Conservation (phyloP, 345 rosid genomes). For the Heritiera littoralis region DNA sequence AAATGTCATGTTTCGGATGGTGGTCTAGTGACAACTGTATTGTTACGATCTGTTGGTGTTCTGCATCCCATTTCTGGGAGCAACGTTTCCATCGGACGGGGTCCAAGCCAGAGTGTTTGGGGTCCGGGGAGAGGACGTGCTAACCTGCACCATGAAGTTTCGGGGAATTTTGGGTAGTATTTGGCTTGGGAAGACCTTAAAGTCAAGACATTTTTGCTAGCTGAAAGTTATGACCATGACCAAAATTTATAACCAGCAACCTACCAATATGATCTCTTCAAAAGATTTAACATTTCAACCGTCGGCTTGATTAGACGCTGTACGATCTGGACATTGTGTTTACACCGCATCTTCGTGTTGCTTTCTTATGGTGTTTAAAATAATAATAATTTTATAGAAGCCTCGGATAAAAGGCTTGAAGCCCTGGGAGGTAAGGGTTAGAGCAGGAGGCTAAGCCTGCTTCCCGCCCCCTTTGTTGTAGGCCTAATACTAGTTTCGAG, state of each 20-base stretch:
- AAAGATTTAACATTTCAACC: background rate
- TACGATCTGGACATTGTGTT: too few species aligned
- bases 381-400: too few species aligned
- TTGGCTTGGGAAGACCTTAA: background rate
- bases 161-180: background rate
- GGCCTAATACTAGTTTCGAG: background rate
- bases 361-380: too few species aligned
- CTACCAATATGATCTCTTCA: background rate
- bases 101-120: conserved; percentile 17
- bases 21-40: background rate
- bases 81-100: background rate
- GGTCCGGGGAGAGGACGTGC: conserved; percentile 2
- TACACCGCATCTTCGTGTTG: too few species aligned
- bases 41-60: background rate
- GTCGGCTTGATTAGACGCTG: conserved; percentile 1
- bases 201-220: background rate
- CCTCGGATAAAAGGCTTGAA: background rate
- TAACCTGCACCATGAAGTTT: conserved; percentile 17
- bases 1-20: background rate
- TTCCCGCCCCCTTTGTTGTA: background rate
- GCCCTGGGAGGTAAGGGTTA: background rate
- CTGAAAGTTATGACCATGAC: conserved; percentile 8
- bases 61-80: background rate
- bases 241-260: background rate
- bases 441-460: too few species aligned